A percentile compares a stretch with the other conserved stretches of the same genome.
These are phyloP conservation scores for Starmerella bombi DNA, from an alignment of 805 yeast genomes.

Conservation along the genomic window DNA sequence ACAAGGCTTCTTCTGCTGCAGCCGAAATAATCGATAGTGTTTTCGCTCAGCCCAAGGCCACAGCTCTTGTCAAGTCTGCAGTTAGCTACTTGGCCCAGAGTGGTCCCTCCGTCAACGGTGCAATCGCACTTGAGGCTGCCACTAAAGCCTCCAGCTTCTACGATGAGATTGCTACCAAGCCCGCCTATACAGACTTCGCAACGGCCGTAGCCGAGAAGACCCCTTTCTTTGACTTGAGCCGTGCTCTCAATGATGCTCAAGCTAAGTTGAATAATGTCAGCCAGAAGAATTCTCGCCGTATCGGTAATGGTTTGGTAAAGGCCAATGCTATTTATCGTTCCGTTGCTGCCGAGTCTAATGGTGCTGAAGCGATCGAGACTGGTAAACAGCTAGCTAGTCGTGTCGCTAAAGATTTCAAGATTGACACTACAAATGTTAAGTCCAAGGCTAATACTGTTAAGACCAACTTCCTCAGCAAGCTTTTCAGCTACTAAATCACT, in stretches of 20 bases:
- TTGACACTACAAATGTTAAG: constrained; percentile 10
- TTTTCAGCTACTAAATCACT: background rate
- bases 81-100: constrained; percentile 14
- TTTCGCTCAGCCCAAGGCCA: constrained; percentile 18
- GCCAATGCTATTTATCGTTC: constrained; percentile 7
- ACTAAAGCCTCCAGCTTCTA: constrained; percentile 18
- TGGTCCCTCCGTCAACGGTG: constrained; percentile 13
- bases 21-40: constrained; percentile 12
- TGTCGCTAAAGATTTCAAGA: constrained; percentile 17
- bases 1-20: constrained; percentile 17
- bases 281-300: constrained; percentile 2
- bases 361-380: constrained; percentile 14
- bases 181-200: constrained; percentile 17
- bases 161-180: constrained; percentile 14
- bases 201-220: constrained; percentile 11
- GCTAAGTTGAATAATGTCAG: constrained; percentile 2
- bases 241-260: constrained; percentile 13
- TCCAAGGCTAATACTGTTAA: constrained; percentile 2
- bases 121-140: constrained; percentile 13
- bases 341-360: constrained; percentile 14
- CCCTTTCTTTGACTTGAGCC: constrained; percentile 16
- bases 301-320: constrained; percentile 6
- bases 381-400: constrained; percentile 12
- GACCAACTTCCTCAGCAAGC: constrained; percentile 4
- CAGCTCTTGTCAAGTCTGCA: constrained; percentile 14